Percentiles rank a stretch among this genome's conserved stretches.
Conservation (phyloP, 108 stramenopile genomes). For the Ochromonas danica region DNA sequence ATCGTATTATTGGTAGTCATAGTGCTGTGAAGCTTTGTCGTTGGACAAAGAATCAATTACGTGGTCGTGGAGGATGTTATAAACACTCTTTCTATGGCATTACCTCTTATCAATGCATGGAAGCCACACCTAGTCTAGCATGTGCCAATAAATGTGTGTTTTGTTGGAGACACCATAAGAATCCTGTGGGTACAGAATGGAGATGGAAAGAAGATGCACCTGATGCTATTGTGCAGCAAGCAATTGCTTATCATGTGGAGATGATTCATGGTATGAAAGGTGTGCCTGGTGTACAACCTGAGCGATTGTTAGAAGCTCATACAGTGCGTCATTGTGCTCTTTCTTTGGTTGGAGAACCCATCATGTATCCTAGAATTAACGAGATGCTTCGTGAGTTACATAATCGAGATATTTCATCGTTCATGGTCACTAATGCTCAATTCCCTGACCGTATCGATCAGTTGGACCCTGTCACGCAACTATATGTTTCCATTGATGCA, state of each 20-base stretch:
- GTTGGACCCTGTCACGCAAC: conserved; percentile 86
- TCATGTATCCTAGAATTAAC: conserved; percentile 93
- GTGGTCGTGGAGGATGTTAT: conserved; percentile 92
- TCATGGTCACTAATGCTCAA: conserved; percentile 93
- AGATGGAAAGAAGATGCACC: conserved; percentile 90
- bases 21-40: conserved; percentile 94
- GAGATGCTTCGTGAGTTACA: conserved; percentile 83
- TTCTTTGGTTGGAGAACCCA: conserved; percentile 66
- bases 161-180: conserved; percentile 98
- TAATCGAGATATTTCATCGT: conserved; percentile 77
- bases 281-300: conserved; percentile 84
- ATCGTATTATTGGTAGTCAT: conserved; percentile 89
- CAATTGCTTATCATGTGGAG: conserved; percentile 68
- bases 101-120: conserved; percentile 94
- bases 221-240: conserved; percentile 76
- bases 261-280: conserved; percentile 92
- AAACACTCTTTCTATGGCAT: conserved; percentile 96
- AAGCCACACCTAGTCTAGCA: conserved; percentile 77
- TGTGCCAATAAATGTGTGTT: conserved; percentile 98
- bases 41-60: conserved; percentile 95
- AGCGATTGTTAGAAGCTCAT: conserved; percentile 87
- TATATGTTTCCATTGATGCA: conserved; percentile 85
- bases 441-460: conserved; percentile 81
- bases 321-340: conserved; percentile 82
- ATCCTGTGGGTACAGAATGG: conserved; percentile 95